Evolutionary conservation across 352 stramenopile species (phyloP).

Genomic region (Pythium apleroticum): DNA sequence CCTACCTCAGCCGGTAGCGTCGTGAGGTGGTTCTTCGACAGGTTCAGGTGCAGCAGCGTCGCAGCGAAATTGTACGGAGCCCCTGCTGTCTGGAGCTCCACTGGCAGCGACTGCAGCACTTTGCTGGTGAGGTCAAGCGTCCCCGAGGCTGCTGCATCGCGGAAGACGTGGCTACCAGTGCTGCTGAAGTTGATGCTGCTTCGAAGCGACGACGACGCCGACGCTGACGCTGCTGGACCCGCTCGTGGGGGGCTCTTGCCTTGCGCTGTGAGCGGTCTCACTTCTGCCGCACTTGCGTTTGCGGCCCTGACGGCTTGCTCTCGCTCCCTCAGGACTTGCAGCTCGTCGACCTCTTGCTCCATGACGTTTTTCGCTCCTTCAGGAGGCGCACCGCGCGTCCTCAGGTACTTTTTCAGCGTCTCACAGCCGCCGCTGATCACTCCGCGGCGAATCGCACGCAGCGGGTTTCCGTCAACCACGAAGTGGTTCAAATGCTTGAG

Average conservation of each 20-base stretch:
- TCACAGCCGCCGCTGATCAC: slow-evolving; percentile 69
- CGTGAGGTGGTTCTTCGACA: slow-evolving; percentile 67
- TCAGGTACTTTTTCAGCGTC: slow-evolving; percentile 81
- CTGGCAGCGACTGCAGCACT: slow-evolving; percentile 32
- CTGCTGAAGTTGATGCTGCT: slow-evolving; percentile 21
- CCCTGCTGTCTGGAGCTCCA: slow-evolving; percentile 25
- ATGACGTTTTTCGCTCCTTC: slow-evolving; percentile 50
- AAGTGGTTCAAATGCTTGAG: slow-evolving; percentile 79
- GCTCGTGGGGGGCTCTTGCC: neutral
- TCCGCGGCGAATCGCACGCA: slow-evolving; percentile 67
- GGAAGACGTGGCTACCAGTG: slow-evolving; percentile 38
- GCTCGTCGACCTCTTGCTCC: slow-evolving; percentile 72
- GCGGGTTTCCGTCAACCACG: slow-evolving; percentile 70
- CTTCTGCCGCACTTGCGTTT: neutral
- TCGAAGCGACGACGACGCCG: slow-evolving; percentile 4
- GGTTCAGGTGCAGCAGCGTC: slow-evolving; percentile 60
- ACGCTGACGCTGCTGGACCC: neutral
- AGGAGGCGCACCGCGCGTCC: slow-evolving; percentile 60
- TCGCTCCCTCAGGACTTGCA: slow-evolving; percentile 33
- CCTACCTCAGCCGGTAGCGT: slow-evolving; percentile 45
- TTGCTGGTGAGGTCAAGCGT: slow-evolving; percentile 47
- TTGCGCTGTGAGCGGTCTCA: neutral
- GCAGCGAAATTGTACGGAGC: slow-evolving; percentile 39
- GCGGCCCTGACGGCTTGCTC: slow-evolving; percentile 20
- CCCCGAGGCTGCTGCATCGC: slow-evolving; percentile 57